Conservation (phyloP, 176 grass and related monocot species). For the Ananas comosus region DNA sequence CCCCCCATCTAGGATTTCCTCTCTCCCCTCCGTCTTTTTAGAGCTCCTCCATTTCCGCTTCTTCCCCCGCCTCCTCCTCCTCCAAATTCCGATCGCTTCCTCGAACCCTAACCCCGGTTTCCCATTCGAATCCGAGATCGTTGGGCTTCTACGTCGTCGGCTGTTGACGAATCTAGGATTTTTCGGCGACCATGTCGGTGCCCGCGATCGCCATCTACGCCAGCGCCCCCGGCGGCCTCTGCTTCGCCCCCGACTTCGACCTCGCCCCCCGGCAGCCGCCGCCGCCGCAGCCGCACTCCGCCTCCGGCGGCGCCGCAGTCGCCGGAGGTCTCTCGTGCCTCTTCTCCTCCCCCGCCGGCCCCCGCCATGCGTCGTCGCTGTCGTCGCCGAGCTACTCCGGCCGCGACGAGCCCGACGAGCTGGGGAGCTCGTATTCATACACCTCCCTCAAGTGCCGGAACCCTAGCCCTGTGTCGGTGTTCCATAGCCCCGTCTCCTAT, state of each 20-base stretch:
- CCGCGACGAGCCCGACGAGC: slow-evolving; percentile 53
- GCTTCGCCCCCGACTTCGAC: slow-evolving; percentile 14
- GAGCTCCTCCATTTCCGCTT: background rate
- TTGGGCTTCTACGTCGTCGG: background rate
- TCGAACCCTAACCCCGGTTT: background rate
- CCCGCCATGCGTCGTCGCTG: slow-evolving; percentile 15
- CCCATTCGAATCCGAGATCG: background rate
- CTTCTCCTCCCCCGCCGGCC: slow-evolving; percentile 49
- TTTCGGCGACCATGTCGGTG: slow-evolving; percentile 39
- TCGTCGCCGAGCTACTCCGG: slow-evolving; percentile 5
- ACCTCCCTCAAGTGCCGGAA: slow-evolving; percentile 64
- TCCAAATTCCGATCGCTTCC: background rate
- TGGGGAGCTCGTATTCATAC: slow-evolving; percentile 19
- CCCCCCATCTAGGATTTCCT: too few species aligned
- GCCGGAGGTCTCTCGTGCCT: slow-evolving; percentile 68
- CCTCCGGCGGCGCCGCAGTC: slow-evolving; percentile 26
- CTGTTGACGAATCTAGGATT: background rate
- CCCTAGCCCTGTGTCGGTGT: slow-evolving; percentile 45
- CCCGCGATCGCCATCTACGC: slow-evolving; percentile 62
- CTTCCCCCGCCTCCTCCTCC: too few species aligned
- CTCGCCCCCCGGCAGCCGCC: slow-evolving; percentile 25
- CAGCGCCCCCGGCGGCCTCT: slow-evolving; percentile 26
- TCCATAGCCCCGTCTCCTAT: slow-evolving; percentile 39
- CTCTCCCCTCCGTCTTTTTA: background rate
- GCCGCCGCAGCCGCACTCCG: slow-evolving; percentile 24